Base-by-base conservation (phyloP, 148 eudicot genomes). In the Camellia japonica region DNA sequence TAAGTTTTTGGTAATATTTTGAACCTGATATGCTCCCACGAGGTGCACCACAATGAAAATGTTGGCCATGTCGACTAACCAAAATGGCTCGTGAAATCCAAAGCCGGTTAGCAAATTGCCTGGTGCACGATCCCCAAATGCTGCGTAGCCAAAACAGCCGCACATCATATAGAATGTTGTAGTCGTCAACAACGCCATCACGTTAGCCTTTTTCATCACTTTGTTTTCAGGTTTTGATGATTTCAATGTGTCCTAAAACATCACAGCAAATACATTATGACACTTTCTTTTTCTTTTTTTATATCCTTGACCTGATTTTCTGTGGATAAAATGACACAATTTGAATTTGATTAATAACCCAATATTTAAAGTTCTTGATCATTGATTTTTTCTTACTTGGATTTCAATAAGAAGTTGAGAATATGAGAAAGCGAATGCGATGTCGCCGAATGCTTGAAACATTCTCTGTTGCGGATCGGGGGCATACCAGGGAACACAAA, bases 81-180 rank as follows among this genome's bases (percentile, higher is more conserved):
- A 93, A 63, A 85, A 93, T 6, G 97, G 97, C 77, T 93, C 94
- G 43, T 86, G 91, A 81, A 93, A 93, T 56, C 94, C 93, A 73
- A 92, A 92, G 0, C 94, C 94, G 15, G 93, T 91, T 12, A 93
- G 82, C 82, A 93, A 81, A 78, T 90, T 93, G 12, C 97, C 97
- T 1, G 93, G 93, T n/a, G 97, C 93, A 59, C 80, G 49, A 77
- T 91, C 87, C 20, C 97, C 97, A 68, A 93, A 91, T 18, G 93
- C 97, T 38, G 93, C 97, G 76, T 91, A 93, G 9, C 94, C 94
- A 41, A 93, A 87, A 82, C 89, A 87, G 3, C 94, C 97, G 83
- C 97, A 91, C 93, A 90, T 78, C 85, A 90, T 86, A 74, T 91
- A 91, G 80, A 93, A 91, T 44, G 78, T 13, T 3, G 97, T 90